A percentile compares a stretch with the other conserved stretches of the same genome.
Evolutionary conservation across 345 rosid species (phyloP).

Genomic region (Eucalyptus guilfoylei): DNA sequence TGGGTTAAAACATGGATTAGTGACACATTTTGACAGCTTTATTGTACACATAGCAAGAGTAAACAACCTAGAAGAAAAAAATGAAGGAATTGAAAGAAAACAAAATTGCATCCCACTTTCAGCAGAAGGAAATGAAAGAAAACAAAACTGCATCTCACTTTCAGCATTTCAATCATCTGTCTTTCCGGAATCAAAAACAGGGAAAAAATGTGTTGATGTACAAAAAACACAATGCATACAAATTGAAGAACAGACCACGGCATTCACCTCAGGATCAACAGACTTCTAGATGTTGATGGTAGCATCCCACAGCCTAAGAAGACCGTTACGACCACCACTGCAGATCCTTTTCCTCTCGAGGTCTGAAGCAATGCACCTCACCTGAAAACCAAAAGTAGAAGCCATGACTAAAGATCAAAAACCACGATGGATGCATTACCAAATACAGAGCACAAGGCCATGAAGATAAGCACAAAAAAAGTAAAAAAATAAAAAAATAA

Average conservation of each 20-base stretch:
- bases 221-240: neutral
- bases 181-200: neutral
- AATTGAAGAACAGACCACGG: neutral
- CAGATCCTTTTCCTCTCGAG: slow-evolving; percentile 99
- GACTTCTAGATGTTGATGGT: slow-evolving; percentile 72
- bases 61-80: neutral
- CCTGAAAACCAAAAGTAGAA: slow-evolving; percentile 25
- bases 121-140: neutral
- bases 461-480: neutral
- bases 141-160: neutral
- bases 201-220: neutral
- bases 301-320: slow-evolving; percentile 97
- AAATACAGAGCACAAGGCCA: neutral
- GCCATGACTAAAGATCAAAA: neutral
- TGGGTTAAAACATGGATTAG: neutral
- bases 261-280: neutral
- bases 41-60: neutral
- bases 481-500: too few species aligned
- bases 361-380: slow-evolving; percentile 89
- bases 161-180: neutral
- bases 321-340: slow-evolving; percentile 94
- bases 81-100: neutral
- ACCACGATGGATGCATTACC: neutral
- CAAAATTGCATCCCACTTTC: too few species aligned
- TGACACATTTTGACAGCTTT: neutral